These are phyloP conservation scores for Yamadazyma kanchanaburiensis DNA, from an alignment of 1,139 yeast species.

Conservation along the genomic window DNA sequence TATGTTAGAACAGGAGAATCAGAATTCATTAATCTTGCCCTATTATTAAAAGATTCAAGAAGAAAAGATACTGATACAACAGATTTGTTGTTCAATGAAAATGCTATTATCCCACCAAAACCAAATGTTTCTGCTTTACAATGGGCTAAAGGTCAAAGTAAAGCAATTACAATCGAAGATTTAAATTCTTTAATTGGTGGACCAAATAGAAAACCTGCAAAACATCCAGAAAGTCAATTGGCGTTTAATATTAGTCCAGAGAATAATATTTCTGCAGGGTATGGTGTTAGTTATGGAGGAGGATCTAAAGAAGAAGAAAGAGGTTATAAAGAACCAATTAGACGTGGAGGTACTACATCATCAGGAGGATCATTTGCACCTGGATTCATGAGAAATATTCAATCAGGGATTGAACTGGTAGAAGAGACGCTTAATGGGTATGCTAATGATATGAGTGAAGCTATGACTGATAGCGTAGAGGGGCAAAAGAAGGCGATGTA, in stretches of 20 bases:
- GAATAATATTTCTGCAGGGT: slow-evolving; percentile 37
- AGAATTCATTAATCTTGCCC: slow-evolving; percentile 43
- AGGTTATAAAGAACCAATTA: slow-evolving; percentile 48
- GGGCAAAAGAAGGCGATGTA: slow-evolving; percentile 50
- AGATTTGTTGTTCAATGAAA: slow-evolving; percentile 58
- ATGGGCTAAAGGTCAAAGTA: slow-evolving; percentile 77
- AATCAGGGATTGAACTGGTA: slow-evolving; percentile 49
- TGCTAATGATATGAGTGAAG: slow-evolving; percentile 53
- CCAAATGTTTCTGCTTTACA: slow-evolving; percentile 79
- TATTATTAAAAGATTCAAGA: slow-evolving; percentile 41
- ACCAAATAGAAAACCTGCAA: slow-evolving; percentile 52
- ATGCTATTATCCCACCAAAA: slow-evolving; percentile 65
- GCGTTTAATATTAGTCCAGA: slow-evolving; percentile 54
- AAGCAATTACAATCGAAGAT: slow-evolving; percentile 57
- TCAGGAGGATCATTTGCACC: slow-evolving; percentile 18
- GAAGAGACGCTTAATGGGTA: slow-evolving; percentile 59
- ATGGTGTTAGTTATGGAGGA: slow-evolving; percentile 14
- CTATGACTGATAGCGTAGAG: slow-evolving; percentile 50
- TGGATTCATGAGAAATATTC: slow-evolving; percentile 47
- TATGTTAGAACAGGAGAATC: slow-evolving; percentile 56
- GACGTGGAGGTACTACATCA: slow-evolving; percentile 17
- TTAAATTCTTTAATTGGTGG: slow-evolving; percentile 59
- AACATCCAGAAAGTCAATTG: slow-evolving; percentile 52
- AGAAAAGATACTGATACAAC: slow-evolving; percentile 24
- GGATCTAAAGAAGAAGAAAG: slow-evolving; percentile 6